Conservation (phyloP, 352 stramenopile genomes). For the Globisporangium canariense region DNA sequence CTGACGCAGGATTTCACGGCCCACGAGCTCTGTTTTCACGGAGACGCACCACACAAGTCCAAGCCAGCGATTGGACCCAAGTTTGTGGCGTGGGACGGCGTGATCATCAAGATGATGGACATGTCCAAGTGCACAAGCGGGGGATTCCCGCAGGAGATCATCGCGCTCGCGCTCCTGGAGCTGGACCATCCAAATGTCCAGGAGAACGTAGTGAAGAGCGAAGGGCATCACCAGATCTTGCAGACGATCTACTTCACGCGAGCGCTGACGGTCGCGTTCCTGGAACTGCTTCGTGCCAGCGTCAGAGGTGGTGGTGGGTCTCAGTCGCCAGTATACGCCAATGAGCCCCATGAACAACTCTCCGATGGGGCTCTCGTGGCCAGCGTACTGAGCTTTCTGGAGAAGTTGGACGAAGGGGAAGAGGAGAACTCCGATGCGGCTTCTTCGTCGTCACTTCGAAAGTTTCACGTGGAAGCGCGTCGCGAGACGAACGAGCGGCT, state of each 20-base stretch:
- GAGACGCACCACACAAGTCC: constrained; percentile 14
- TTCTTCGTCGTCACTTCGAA: not conserved
- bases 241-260: constrained; percentile 43
- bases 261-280: constrained; percentile 21
- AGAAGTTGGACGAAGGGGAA: not conserved
- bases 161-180: constrained; percentile 35
- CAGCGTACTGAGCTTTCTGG: not conserved
- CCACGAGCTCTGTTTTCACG: constrained; percentile 19
- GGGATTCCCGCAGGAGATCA: constrained; percentile 24
- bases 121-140: constrained; percentile 18
- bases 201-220: not conserved
- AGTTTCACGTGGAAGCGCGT: constrained; percentile 33
- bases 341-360: not conserved
- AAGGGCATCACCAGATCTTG: constrained; percentile 14
- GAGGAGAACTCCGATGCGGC: not conserved
- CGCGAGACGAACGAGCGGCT: constrained; percentile 47
- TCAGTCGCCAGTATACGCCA: not conserved
- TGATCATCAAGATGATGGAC: constrained; percentile 33
- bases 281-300: constrained; percentile 20
- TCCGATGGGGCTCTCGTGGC: constrained; percentile 5
- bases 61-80: constrained; percentile 16
- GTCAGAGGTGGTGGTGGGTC: not conserved
- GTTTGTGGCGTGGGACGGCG: constrained; percentile 23
- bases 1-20: constrained; percentile 49
- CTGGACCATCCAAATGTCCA: constrained; percentile 5